Evolutionary conservation across 148 eudicot species (phyloP), one percentile per base, ranked within the genome.

Genomic region (Persicaria tinctoria): DNA sequence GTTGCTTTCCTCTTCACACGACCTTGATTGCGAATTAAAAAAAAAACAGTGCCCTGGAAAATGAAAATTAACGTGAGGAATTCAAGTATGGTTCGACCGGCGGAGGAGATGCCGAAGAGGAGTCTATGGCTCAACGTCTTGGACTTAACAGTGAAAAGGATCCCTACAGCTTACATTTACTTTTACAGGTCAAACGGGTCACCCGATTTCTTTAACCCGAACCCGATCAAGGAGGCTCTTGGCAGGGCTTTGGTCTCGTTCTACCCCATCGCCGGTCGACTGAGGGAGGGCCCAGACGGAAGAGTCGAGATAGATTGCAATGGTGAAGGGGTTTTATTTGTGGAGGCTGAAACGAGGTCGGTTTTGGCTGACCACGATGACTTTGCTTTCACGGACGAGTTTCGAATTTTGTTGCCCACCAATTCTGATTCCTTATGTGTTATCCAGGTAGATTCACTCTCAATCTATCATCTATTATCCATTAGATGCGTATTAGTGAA

Each of bases 301-400:
- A 45, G 73, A 18, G 14, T 69, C 51, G 73, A 69, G 73, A 69
- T 69, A 10, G 73, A 69, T 47, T 69, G 73, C 73, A 69, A 69
- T 75, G 78, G 73, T 0, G 49, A 78, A 16, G 84, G 84, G 5
- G 82, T 8, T 18, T n/a, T 73, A 9, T 79, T 76, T 51, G 20
- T 82, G 6, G 79, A 76, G 72, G 82, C 79, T 2, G 82, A 79
- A 27, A 73, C 82, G 32, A 45, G 16, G 3, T 5, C 44, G 11
- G 54, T 44, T 1, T 16, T 82, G 1, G 54, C 11, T 48, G 81
- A 75, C 20, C 18, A 77, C 16, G 78, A 75, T 4, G 75, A 71
- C 13, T 68, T 62, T n/a, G 69, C 6, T 2, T 81, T 75, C 1
- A 71, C 46, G 1, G 5, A 6, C 0, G 27, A 72, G 74, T 62